Evolutionary conservation across 108 stramenopile genomes (phyloP), one percentile per base, ranked within the genome.

Genomic region (Nitzschia putrida): DNA sequence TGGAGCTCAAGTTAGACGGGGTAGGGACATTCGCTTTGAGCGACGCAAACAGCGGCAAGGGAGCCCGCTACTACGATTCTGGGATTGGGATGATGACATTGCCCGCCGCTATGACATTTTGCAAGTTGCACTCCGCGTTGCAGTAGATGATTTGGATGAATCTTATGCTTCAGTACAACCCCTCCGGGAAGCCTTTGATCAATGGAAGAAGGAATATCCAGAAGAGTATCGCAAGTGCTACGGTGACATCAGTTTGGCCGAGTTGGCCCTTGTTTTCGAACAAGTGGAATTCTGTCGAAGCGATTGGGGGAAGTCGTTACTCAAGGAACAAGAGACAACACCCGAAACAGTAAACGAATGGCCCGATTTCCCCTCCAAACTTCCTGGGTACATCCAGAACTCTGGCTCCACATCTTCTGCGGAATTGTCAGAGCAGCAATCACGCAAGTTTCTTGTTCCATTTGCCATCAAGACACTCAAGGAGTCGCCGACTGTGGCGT

Each of bases 221-320:
- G 86, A 88, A 20, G 88, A 90, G 58, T 90, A 86, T 74, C 76
- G 73, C 49, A 83, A 78, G 45, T 90, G 85, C 49, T 88, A 78
- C 70, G 92, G 89, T 0, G 57, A 76, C 50, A 73, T 93, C 29
- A 89, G 83, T 64, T 59, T 93, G 41, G 85, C 85, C 20, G 85
- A 81, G 54, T 73, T 90, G 55, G 50, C 74, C 50, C 71, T 72
- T 41, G 87, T 89, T n/a, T 72, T 93, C 37, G 68, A 82, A 9
- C 69, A 74, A 57, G 68, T 82, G 34, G 89, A 90, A 56, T 29
- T 93, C 42, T 88, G 83, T 61, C 39, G 29, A 39, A 43, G 64
- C n/a, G 11, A 7, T n/a, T 61, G 56, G 55, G 37, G 44, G 1
- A 41, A 43, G 1, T 6, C 29, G 4, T 8, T 44, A 4, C 23